Percentiles rank a stretch among this genome's conserved stretches.
phyloP scores from a whole-genome alignment of 345 rosid genomes.

The Cardamine chenopodiifolia region DNA sequence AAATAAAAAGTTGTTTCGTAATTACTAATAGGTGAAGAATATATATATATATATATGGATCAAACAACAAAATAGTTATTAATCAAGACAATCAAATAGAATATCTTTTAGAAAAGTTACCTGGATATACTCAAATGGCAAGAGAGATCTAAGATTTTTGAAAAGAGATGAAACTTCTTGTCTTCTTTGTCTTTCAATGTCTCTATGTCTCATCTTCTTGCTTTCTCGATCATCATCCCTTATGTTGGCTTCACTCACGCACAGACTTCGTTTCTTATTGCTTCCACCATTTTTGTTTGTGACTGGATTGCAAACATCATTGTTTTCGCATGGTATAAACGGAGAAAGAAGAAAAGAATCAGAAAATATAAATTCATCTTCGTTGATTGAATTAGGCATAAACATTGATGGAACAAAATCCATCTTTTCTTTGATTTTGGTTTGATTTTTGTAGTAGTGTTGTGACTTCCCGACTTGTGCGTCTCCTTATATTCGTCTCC shows the following conservation, averaged over 20 bases:
- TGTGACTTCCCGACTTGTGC: neutral
- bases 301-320: neutral
- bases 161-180: slow-evolving; percentile 40
- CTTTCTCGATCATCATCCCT: slow-evolving; percentile 20
- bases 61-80: neutral
- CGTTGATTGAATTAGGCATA: slow-evolving; percentile 13
- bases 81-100: neutral
- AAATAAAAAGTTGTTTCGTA: neutral
- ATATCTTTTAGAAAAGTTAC: neutral
- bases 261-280: slow-evolving; percentile 36
- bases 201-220: slow-evolving; percentile 43
- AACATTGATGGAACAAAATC: slow-evolving; percentile 29
- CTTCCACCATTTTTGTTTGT: neutral
- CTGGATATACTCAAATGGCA: slow-evolving; percentile 44
- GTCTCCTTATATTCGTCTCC: slow-evolving; percentile 30
- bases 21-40: neutral
- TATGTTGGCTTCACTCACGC: slow-evolving; percentile 5
- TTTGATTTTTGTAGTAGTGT: neutral
- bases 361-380: slow-evolving; percentile 30
- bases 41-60: neutral
- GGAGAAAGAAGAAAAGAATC: slow-evolving; percentile 32
- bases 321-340: slow-evolving; percentile 13
- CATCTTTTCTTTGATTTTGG: slow-evolving; percentile 25
- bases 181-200: slow-evolving; percentile 44
- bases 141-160: slow-evolving; percentile 38